Conservation (phyloP, 257 asterid genomes). For the Galeopsis tetrahit region DNA sequence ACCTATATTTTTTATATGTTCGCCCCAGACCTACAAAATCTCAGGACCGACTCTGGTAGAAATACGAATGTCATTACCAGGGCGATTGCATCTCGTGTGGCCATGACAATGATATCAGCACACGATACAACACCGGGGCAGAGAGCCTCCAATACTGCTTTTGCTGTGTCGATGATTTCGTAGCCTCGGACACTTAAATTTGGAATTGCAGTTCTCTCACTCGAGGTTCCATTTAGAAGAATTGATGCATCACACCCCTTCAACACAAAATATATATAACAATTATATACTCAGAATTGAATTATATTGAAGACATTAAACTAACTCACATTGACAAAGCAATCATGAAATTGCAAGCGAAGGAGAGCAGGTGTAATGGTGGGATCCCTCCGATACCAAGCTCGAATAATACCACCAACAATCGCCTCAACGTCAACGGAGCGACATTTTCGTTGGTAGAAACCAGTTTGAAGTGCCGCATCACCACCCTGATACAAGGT, state of each 20-base stretch:
- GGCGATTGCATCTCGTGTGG: slow-evolving; percentile 62
- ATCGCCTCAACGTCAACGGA: slow-evolving; percentile 44
- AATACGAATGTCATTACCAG: slow-evolving; percentile 32
- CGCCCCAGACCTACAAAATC: no score
- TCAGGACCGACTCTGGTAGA: no score
- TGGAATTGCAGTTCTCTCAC: slow-evolving; percentile 54
- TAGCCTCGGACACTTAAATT: slow-evolving; percentile 61
- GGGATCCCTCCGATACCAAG: slow-evolving; percentile 38
- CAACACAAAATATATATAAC: background rate
- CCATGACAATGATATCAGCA: slow-evolving; percentile 67
- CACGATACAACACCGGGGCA: slow-evolving; percentile 66
- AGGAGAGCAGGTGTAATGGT: slow-evolving; percentile 55
- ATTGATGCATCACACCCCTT: slow-evolving; percentile 75
- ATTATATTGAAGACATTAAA: no score
- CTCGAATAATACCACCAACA: slow-evolving; percentile 27
- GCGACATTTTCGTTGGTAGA: slow-evolving; percentile 50
- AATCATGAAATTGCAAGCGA: slow-evolving; percentile 72
- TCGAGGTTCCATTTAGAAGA: slow-evolving; percentile 49
- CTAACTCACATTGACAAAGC: slow-evolving; percentile 66
- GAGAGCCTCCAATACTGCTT: slow-evolving; percentile 42
- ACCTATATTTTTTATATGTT: no score
- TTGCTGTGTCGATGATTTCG: slow-evolving; percentile 54
- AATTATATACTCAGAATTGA: no score
- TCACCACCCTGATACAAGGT: slow-evolving; percentile 21
- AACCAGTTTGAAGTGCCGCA: slow-evolving; percentile 42